A percentile compares a stretch with the other conserved stretches of the same genome.
Conservation (phyloP, 345 rosid species). For the thale cress (Arabidopsis thaliana) region TAIR10.1 NC_003070.9:18393501-18394000, state of each 20-base stretch:
- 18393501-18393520: conserved; percentile 22
- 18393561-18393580: conserved; percentile 69
- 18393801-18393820: not conserved
- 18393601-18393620: conserved; percentile 75
- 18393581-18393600: conserved; percentile 83
- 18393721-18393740: conserved; percentile 47
- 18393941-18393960: not conserved
- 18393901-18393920: not conserved
- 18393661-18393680: conserved; percentile 37
- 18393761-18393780: conserved; percentile 54
- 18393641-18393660: conserved; percentile 63
- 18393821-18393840: not conserved
- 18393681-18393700: conserved; percentile 42
- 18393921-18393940: not conserved
- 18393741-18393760: conserved; percentile 66
- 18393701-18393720: conserved; percentile 39
- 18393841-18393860: not conserved
- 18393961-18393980: not conserved
- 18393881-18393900: conserved; percentile 7
- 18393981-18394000: conserved; percentile 35
- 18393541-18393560: conserved; percentile 65
- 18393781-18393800: conserved; percentile 1
- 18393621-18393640: conserved; percentile 71
- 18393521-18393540: conserved; percentile 34
- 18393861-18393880: conserved; percentile 4